phyloP scores from a whole-genome alignment of 495 filamentous ascomycete genomes.

The Podospora bellae-mahoneyi region DNA sequence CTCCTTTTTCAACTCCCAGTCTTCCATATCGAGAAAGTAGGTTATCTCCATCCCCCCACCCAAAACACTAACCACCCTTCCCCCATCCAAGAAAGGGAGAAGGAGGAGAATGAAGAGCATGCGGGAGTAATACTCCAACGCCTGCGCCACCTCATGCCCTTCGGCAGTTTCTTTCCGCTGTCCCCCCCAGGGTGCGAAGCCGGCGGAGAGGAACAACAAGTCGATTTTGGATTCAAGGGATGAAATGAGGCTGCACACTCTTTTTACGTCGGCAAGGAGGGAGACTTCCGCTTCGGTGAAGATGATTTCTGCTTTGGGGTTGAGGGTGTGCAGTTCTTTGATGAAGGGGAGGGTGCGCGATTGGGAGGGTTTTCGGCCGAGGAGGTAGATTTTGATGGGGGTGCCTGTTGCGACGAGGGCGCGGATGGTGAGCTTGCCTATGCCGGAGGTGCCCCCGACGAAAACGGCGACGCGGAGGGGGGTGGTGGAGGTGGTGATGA shows the following conservation, averaged over 20 bases:
- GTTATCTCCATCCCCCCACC: conserved; percentile 31
- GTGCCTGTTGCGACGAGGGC: conserved; percentile 29
- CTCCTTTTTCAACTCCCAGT: conserved; percentile 36
- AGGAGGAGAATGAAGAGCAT: conserved; percentile 33
- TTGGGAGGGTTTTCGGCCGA: conserved; percentile 35
- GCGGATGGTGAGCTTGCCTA: conserved; percentile 34
- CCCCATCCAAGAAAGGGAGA: conserved; percentile 34
- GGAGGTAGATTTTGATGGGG: conserved; percentile 32
- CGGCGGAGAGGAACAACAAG: conserved; percentile 38
- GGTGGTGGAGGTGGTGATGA: conserved; percentile 32
- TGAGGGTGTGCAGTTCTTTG: conserved; percentile 29
- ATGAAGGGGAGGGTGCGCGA: conserved; percentile 29
- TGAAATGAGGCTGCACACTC: conserved; percentile 35
- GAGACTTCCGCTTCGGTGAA: conserved; percentile 38
- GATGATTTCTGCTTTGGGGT: conserved; percentile 37
- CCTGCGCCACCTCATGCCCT: conserved; percentile 28
- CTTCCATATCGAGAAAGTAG: conserved; percentile 31
- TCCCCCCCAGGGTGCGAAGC: conserved; percentile 35
- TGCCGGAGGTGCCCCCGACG: conserved; percentile 40
- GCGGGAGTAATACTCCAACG: conserved; percentile 38
- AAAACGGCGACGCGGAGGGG: conserved; percentile 38
- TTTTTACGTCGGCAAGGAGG: conserved; percentile 35
- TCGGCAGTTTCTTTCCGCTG: conserved; percentile 34
- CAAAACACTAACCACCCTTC: conserved; percentile 33
- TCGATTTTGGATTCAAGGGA: conserved; percentile 32